phyloP scores from a whole-genome alignment of 2,329 filamentous ascomycete genomes.

The Chaetomium olivaceum region DNA sequence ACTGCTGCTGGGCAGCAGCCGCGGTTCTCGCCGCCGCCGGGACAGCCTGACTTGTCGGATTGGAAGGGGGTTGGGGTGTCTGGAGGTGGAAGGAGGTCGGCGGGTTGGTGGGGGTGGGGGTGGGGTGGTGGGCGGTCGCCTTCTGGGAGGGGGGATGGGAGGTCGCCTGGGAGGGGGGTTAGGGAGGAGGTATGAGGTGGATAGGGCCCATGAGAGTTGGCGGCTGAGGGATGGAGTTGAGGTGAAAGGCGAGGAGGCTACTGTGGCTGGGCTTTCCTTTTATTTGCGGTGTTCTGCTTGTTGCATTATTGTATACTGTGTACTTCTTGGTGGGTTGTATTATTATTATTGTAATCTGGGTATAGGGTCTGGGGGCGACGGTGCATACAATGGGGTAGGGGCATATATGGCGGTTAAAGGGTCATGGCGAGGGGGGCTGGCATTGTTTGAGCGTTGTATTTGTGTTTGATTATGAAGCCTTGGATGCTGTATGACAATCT shows the following conservation, averaged over 20 bases:
- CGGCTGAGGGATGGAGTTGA: not conserved
- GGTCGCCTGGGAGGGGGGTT: not conserved
- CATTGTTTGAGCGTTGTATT: not conserved
- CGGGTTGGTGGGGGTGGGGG: not conserved
- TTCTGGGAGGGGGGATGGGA: not conserved
- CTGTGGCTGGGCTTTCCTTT: not conserved
- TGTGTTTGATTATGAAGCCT: not conserved
- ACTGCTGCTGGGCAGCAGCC: too few species aligned
- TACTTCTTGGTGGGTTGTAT: not conserved
- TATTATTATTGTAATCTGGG: not conserved
- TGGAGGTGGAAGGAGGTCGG: conserved; percentile 3
- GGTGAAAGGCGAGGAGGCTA: not conserved
- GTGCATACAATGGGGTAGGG: not conserved
- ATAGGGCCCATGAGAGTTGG: too few species aligned
- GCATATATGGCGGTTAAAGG: not conserved
- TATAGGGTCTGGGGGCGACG: not conserved
- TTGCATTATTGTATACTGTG: not conserved
- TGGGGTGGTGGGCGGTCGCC: not conserved
- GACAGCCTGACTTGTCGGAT: not conserved
- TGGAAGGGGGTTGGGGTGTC: conserved; percentile 1
- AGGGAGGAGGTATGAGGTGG: not conserved
- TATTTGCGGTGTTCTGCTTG: too few species aligned
- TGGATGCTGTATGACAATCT: not conserved
- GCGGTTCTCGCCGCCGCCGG: conserved; percentile 3
- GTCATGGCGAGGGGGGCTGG: too few species aligned